phyloP scores from a whole-genome alignment of 768 basidiomycete genomes.

The Botryobasidium botryosum region DNA sequence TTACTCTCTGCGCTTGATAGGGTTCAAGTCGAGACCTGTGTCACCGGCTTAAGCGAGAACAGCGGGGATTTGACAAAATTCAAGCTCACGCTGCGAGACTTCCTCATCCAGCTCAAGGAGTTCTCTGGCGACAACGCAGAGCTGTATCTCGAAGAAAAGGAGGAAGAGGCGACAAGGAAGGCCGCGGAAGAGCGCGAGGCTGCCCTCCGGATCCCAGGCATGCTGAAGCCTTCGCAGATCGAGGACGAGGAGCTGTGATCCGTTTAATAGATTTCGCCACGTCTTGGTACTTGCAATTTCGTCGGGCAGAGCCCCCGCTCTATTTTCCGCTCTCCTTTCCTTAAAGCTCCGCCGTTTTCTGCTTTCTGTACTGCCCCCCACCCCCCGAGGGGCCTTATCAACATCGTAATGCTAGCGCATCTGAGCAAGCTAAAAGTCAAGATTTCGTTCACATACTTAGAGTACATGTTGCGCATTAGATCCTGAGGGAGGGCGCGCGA shows the following conservation, averaged over 20 bases:
- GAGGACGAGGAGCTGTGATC: conserved; percentile 60
- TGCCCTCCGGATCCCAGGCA: conserved; percentile 90
- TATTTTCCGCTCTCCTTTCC: too few species aligned
- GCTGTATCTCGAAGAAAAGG: conserved; percentile 86
- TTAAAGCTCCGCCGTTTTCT: too few species aligned
- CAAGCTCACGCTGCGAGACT: conserved; percentile 89
- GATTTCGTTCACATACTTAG: too few species aligned
- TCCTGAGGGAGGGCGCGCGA: too few species aligned
- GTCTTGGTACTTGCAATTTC: too few species aligned
- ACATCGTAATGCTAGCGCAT: too few species aligned
- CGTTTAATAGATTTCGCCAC: too few species aligned
- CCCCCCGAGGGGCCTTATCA: too few species aligned
- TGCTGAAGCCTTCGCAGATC: conserved; percentile 89
- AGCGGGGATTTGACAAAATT: conserved; percentile 27
- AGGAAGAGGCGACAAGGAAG: conserved; percentile 62
- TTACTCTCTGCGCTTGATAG: conserved; percentile 8
- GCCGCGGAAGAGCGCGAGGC: conserved; percentile 71
- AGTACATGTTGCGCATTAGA: too few species aligned
- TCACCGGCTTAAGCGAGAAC: conserved; percentile 24
- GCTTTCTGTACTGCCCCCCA: too few species aligned
- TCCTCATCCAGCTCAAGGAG: conserved; percentile 95
- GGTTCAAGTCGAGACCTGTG: conserved; percentile 24
- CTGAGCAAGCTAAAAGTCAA: too few species aligned
- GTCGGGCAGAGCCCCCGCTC: too few species aligned
- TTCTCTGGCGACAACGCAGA: conserved; percentile 92